Base-by-base conservation (phyloP, 179 eudicot species). In the Spergularia azorica region DNA sequence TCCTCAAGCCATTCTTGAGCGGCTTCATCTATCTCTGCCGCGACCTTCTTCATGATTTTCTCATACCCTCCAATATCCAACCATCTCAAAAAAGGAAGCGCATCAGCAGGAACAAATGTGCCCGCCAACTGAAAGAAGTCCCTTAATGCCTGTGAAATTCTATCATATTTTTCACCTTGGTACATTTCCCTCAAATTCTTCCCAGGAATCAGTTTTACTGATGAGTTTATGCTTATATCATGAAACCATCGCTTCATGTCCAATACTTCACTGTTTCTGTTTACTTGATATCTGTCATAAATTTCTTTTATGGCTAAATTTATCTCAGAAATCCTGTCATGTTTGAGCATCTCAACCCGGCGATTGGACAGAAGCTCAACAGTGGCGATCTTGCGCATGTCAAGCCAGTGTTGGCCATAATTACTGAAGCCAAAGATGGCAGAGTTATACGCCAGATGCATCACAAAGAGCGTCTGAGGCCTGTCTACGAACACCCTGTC, bases 181-280 rank as follows among this genome's bases (percentile, higher is more conserved):
- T 67, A 51, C 9, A 62, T 7, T 20, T 81, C 78, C 82, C 66
- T 76, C 9, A 70, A 17, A 0, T 79, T 71, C 61, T 74, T 78
- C 7, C 84, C 84, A 0, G 58, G 75, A 5, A 81, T 55, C 68
- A 81, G 6, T 66, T 67, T 78, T 13, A 77, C 51, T 16, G 79
- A 6, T 55, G 62, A 70, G 10, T 74, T 43, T 21, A 63, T 17
- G 73, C 77, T 38, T 16, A 74, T n/a, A 16, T 81, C 82, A 39
- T 48, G 74, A 7, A 84, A 75, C 87, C 84, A 84, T 14, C 67
- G 9, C 39, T 76, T 76, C 80, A 84, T 64, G 16, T 75, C 80
- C 0, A 76, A 62, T 36, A 20, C 6, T 26, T 67, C 83, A 8
- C 54, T 51, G 3, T 9, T 65, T 16, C 32, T 48, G 9, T 8